Base-by-base conservation (phyloP, 164 flowering plant species). In the Macadamia integrifolia region DNA sequence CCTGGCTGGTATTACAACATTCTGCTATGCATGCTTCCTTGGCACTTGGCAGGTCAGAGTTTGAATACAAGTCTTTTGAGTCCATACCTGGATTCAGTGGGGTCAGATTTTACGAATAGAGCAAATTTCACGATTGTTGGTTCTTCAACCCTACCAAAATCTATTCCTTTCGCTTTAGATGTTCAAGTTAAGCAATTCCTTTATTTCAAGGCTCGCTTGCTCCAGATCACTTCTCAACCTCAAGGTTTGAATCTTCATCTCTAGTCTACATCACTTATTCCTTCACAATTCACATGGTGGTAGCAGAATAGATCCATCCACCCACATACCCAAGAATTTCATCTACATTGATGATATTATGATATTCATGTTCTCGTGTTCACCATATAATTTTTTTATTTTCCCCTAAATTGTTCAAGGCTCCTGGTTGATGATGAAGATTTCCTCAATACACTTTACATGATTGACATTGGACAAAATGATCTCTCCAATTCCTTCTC, bases 81-180 rank as follows among this genome's bases (percentile, higher is more conserved):
- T 18, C 76, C 76, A 35, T 73, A 73, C 52, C 18, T 73, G 68
- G 76, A 73, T n/a, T 73, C 72, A 15, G 49, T 68, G 69, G 77
- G 62, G 1, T 76, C 89, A 30, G 72, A 85, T 78, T 87, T 86
- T 76, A 75, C 73, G 13, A 75, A 75, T 52, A 89, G 92, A 53
- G 90, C 69, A 3, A 87, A 87, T 69, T 87, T 89, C 67, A 92
- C 92, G 1, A 69, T 86, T 9, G 35, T 66, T 42, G 92, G 88
- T 6, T 77, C 88, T 15, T 35, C 76, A 2, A 73, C 84, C 62
- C 75, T 68, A 9, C 87, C 91, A 4, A 63, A 56, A 64, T 78
- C 53, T 49, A 62, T 49, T 23, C 81, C 80, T 1, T 87, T 87
- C 61, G 29, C 55, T 14, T 74, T 84, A 69, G 64, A 70, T 48